Base-by-base conservation (phyloP, 2,329 filamentous ascomycete species). In the Aspergillus oerlinghausenensis region DNA sequence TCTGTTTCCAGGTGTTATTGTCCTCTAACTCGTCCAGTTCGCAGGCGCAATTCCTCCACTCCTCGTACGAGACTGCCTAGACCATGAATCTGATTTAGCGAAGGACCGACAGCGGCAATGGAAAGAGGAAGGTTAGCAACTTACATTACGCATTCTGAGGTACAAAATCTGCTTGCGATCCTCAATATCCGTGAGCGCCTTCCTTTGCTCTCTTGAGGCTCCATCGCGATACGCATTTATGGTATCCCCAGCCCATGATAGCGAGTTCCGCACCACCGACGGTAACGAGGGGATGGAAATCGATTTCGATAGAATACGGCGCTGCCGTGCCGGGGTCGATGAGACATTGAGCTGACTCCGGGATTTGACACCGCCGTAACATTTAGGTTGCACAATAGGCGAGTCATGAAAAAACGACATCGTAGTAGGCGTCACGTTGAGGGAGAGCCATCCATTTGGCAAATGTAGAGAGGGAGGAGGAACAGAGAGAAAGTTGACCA, bases 21-120 rank as follows among this genome's bases (percentile, higher is more conserved):
- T 87, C 87, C 70, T 96, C 90, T 14, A 96, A 77, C 9, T 80
- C 72, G 69, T 97, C 92, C 47, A 97, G 82, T 67, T 92, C 87
- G 47, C 80, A 80, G 2, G 92, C 92, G 9, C 89, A 88, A 17
- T 78, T 77, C 63, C 87, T 83, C 91, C 92, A 97, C 68, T 92
- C 85, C 51, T 81, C 76, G 63, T 86, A 82, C 1, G 84, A 84
- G 57, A 84, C 81, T 59, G 90, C 89, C 86, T 90, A 63, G 55
- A 28, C 51, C 35, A 50, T 50, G 40, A 51, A 43, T 42, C 14
- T 29, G 49, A 63, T 51, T 47, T 47, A 47, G 43, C 23, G 17
- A 7, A 3, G 32, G 32, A 14, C 43, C 1, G 19, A 23, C 43
- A 47, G 19, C 21, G 14, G 32, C 35, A 42, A 14, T 0, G 21